Base-by-base conservation (phyloP, 805 yeast species). In the Zygosaccharomyces pseudorouxii region DNA sequence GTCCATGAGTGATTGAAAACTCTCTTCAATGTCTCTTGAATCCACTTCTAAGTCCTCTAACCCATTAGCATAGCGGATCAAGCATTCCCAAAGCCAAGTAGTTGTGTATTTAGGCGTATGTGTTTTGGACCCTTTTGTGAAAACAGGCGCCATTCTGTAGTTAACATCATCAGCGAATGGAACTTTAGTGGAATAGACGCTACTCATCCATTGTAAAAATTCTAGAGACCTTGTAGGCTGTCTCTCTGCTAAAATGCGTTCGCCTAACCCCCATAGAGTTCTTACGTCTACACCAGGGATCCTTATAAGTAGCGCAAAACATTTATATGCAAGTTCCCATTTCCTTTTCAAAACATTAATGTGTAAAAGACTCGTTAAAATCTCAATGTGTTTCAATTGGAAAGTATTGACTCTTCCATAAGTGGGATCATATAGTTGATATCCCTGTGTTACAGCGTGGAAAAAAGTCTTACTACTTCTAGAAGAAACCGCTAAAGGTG, bases 221-320 rank as follows among this genome's bases (percentile, higher is more conserved):
- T 59, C 60, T 10, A 61, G 25, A 9, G 55, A 45, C 23, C 47
- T 54, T 11, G 42, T 36, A 12, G 54, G 46, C 11, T 52, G 47
- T 10, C 50, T 37, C 5, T 58, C 53, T 28, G 59, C 57, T 19
- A 84, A 58, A 4, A 84, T 78, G 50, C 79, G 82, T 4, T 80
- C 62, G 0, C 86, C 89, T 0, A 82, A 31, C 0, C 84, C 77
- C 90, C 90, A 85, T 9, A 83, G 58, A 3, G 75, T 65, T 46
- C 80, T 68, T 5, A 82, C 60, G 58, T 84, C 87, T 9, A 78
- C 71, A 1, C 62, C 62, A 1, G 76, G 76, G 0, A 77, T 55
- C 45, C 84, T 62, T 2, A 81, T 59, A 19, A 85, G 59, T 1
- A 79, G 46, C 8, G 78, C 62, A 54, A 80, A 80, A 6, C 79